Evolutionary conservation across 352 stramenopile genomes (phyloP).

Genomic region (Aphanomyces astaci): DNA sequence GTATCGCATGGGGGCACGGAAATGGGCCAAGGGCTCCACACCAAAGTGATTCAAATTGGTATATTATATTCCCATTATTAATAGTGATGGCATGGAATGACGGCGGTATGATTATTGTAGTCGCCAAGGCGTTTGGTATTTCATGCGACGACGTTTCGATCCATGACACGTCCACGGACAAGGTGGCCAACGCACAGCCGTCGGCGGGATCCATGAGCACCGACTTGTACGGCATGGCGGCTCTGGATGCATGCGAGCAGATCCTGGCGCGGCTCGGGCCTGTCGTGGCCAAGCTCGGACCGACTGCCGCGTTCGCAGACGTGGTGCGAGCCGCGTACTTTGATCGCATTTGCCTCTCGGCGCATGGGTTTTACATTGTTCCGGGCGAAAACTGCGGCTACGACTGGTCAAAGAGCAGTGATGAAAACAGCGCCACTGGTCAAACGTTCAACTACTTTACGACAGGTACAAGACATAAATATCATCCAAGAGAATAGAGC

Average conservation of each 20-base stretch:
- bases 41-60: slow-evolving; percentile 86
- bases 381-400: slow-evolving; percentile 88
- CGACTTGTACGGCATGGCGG: slow-evolving; percentile 96
- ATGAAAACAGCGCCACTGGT: slow-evolving; percentile 84
- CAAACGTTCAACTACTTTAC: slow-evolving; percentile 95
- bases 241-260: slow-evolving; percentile 92
- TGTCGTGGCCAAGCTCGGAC: slow-evolving; percentile 61
- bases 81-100: too few relatives aligned
- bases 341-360: slow-evolving; percentile 88
- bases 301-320: slow-evolving; percentile 66
- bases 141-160: slow-evolving; percentile 89
- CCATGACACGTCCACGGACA: slow-evolving; percentile 91
- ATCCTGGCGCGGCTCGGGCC: slow-evolving; percentile 88
- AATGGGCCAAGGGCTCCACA: slow-evolving; percentile 97
- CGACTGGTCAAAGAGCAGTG: slow-evolving; percentile 82
- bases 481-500: too few relatives aligned
- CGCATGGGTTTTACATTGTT: slow-evolving; percentile 94
- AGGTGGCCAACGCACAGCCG: slow-evolving; percentile 91
- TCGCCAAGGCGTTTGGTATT: slow-evolving; percentile 89
- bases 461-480: too few relatives aligned
- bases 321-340: slow-evolving; percentile 88
- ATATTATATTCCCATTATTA: background rate
- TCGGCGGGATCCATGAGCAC: slow-evolving; percentile 94
- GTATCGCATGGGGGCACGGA: slow-evolving; percentile 95
- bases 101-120: too few relatives aligned